Evolutionary conservation across 768 basidiomycete species (phyloP).

Genomic region (Phylloporus scabripes): DNA sequence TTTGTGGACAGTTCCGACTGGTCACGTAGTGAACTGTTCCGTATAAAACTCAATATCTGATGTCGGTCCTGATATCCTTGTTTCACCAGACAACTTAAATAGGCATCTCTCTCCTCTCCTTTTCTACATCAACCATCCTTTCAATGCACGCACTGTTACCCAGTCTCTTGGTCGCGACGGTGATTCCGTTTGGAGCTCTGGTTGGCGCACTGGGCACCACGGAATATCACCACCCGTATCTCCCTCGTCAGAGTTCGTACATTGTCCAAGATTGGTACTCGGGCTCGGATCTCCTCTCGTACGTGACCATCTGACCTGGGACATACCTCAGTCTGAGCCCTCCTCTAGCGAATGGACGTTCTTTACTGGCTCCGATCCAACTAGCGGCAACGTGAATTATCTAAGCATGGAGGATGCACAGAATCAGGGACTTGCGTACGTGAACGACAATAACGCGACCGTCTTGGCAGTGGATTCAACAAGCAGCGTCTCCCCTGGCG

Average conservation of each 20-base stretch:
- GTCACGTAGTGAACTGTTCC: background rate
- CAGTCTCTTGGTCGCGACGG: constrained; percentile 23
- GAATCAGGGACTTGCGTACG: constrained; percentile 50
- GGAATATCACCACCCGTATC: background rate
- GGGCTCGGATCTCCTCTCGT: constrained; percentile 55
- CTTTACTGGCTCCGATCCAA: constrained; percentile 57
- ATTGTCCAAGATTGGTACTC: constrained; percentile 31
- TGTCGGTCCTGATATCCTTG: background rate
- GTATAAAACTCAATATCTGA: background rate
- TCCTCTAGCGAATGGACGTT: constrained; percentile 56
- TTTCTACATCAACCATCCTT: background rate
- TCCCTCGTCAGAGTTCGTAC: constrained; percentile 20
- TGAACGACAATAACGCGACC: constrained; percentile 45
- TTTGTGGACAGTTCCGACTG: background rate
- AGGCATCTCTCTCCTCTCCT: background rate
- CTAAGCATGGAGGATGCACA: constrained; percentile 42
- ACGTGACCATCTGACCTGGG: constrained; percentile 12
- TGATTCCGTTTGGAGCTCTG: constrained; percentile 27
- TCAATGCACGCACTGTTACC: constrained; percentile 23
- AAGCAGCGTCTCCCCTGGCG: constrained; percentile 41
- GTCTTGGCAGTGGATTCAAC: constrained; percentile 59
- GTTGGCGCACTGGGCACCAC: constrained; percentile 21
- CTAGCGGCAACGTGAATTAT: constrained; percentile 64
- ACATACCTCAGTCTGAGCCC: background rate
- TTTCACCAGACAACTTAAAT: background rate